These are phyloP conservation scores for Porphyrellus cyaneotinctus DNA, from an alignment of 768 basidiomycete genomes.

Conservation along the genomic window DNA sequence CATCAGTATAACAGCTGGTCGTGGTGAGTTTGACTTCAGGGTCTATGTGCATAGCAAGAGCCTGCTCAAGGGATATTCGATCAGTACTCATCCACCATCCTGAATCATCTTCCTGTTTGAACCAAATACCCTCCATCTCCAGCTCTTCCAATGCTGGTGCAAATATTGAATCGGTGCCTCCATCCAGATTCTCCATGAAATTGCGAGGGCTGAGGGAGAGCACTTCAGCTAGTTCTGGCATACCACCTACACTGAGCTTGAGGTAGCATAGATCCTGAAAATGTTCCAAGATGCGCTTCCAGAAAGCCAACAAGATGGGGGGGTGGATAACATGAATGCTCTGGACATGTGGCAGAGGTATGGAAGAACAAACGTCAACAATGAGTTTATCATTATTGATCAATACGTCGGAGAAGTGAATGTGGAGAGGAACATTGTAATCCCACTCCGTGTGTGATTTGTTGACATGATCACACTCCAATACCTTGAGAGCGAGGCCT, in stretches of 20 bases:
- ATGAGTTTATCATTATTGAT: not conserved
- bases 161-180: not conserved
- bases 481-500: too few relatives aligned
- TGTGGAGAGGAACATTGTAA: not conserved
- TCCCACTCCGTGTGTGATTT: too few relatives aligned
- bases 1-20: too few relatives aligned
- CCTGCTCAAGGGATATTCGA: too few relatives aligned
- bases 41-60: too few relatives aligned
- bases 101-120: too few relatives aligned
- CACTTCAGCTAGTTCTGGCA: not conserved
- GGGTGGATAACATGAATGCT: not conserved
- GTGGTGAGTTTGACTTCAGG: too few relatives aligned
- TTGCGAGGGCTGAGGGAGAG: not conserved
- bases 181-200: not conserved
- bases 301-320: not conserved
- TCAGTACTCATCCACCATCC: too few relatives aligned
- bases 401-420: not conserved
- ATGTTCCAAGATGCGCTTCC: not conserved
- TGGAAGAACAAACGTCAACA: not conserved
- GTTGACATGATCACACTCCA: too few relatives aligned
- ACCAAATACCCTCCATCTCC: too few relatives aligned
- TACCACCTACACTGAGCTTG: not conserved
- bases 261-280: not conserved
- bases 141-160: constrained; percentile 8
- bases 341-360: not conserved